Evolutionary conservation across 495 filamentous ascomycete species (phyloP).

Genomic region (Neurospora sp.): DNA sequence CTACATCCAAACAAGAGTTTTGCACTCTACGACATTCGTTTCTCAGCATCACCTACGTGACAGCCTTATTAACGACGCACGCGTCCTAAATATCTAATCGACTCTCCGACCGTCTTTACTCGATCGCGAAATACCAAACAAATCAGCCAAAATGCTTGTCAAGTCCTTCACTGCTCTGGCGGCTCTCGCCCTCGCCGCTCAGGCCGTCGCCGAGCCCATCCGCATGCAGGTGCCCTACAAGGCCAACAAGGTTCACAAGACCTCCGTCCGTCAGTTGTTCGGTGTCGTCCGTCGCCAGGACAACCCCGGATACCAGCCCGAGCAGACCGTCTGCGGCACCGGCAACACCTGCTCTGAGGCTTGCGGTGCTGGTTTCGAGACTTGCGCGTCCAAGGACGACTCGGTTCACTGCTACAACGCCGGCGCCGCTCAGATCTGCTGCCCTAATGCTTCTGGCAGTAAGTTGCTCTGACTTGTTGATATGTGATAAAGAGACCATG

Average conservation of each 20-base stretch:
- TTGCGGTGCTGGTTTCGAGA: constrained; percentile 33
- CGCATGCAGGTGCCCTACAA: constrained; percentile 22
- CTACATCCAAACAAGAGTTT: constrained; percentile 17
- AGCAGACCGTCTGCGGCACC: constrained; percentile 26
- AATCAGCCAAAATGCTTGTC: constrained; percentile 27
- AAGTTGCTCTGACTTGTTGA: constrained; percentile 10
- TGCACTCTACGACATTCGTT: constrained; percentile 25
- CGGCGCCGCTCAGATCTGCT: constrained; percentile 32
- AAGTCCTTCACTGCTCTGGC: constrained; percentile 28
- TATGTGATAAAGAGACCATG: background rate
- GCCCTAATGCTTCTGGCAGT: constrained; percentile 34
- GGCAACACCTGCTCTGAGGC: constrained; percentile 38
- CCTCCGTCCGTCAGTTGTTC: constrained; percentile 30
- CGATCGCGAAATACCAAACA: background rate
- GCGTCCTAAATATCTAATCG: background rate
- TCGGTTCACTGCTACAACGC: constrained; percentile 37
- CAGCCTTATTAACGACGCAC: background rate
- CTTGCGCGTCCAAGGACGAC: constrained; percentile 30
- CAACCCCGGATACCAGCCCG: constrained; percentile 31
- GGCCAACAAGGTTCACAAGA: constrained; percentile 23
- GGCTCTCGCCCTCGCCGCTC: constrained; percentile 28
- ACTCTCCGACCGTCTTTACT: background rate
- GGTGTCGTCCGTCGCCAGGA: constrained; percentile 28
- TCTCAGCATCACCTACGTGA: constrained; percentile 7
- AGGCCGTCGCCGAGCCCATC: constrained; percentile 26